Evolutionary conservation across 2,329 filamentous ascomycete species (phyloP).

Genomic region (Trichoderma hamatum): DNA sequence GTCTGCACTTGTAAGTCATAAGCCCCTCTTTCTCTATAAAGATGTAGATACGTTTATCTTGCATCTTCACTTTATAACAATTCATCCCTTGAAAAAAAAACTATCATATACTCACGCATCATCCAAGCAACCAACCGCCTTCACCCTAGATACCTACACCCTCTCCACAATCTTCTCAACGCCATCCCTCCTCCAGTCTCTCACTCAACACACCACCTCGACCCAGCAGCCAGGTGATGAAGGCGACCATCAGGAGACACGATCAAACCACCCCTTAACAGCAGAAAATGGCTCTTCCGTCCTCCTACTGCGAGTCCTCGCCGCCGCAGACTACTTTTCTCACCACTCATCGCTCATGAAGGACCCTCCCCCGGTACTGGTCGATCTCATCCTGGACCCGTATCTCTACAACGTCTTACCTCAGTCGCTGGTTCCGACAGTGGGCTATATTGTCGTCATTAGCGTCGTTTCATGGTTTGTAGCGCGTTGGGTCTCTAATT

Average conservation of each 20-base stretch:
- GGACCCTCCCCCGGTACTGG: conserved; percentile 70
- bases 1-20: conserved; percentile 77
- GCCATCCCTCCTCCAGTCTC: conserved; percentile 64
- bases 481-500: conserved; percentile 41
- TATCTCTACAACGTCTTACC: conserved; percentile 81
- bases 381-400: conserved; percentile 85
- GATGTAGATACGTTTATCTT: too few relatives aligned
- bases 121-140: conserved; percentile 81
- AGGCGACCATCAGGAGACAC: neutral
- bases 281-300: conserved; percentile 47
- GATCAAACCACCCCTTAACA: neutral
- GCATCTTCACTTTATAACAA: neutral
- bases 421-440: conserved; percentile 72
- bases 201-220: conserved; percentile 58
- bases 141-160: conserved; percentile 68
- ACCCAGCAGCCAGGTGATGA: neutral
- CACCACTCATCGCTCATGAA: conserved; percentile 75
- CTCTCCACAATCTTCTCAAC: conserved; percentile 63
- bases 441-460: conserved; percentile 67
- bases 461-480: conserved; percentile 52
- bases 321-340: conserved; percentile 85
- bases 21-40: neutral
- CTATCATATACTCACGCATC: neutral
- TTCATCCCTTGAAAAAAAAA: neutral
- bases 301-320: conserved; percentile 72